Percentiles rank a stretch among this genome's conserved stretches.
These are phyloP conservation scores for Batrachochytrium dendrobatidis DNA, from an alignment of 371 early-diverging fungal genomes.

Conservation along the genomic window DNA sequence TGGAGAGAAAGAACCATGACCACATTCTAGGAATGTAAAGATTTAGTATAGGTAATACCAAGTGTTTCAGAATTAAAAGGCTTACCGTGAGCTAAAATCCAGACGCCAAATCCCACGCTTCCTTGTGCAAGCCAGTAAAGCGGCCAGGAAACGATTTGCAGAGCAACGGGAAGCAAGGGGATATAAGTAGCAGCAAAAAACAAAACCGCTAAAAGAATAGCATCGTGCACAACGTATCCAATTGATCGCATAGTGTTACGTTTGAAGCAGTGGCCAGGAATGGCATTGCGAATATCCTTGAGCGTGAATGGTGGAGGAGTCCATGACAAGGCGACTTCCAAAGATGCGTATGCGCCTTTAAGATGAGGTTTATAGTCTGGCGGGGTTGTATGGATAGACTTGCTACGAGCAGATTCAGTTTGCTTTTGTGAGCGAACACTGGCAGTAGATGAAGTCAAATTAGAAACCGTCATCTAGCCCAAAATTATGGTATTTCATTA, in stretches of 20 bases:
- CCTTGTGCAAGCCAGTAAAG: slow-evolving; percentile 71
- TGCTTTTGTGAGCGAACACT: no score
- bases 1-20: slow-evolving; percentile 18
- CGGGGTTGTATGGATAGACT: no score
- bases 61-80: background rate
- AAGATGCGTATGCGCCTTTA: no score
- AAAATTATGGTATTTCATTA: no score
- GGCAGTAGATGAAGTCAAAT: no score
- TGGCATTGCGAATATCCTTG: slow-evolving; percentile 74
- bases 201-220: slow-evolving; percentile 48
- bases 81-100: slow-evolving; percentile 74
- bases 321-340: slow-evolving; percentile 12
- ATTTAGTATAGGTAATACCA: background rate
- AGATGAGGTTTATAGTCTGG: no score
- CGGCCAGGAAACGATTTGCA: slow-evolving; percentile 52
- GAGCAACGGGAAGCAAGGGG: no score
- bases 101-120: slow-evolving; percentile 67
- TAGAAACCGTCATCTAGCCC: no score
- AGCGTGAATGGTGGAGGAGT: slow-evolving; percentile 49
- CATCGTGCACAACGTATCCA: slow-evolving; percentile 58
- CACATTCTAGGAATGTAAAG: slow-evolving; percentile 9
- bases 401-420: no score
- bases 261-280: slow-evolving; percentile 77
- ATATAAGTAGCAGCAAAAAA: slow-evolving; percentile 48
- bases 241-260: slow-evolving; percentile 62